Percentiles rank a stretch among this genome's conserved stretches.
Evolutionary conservation across 495 filamentous ascomycete genomes (phyloP).

Genomic region (Terfezia boudieri): DNA sequence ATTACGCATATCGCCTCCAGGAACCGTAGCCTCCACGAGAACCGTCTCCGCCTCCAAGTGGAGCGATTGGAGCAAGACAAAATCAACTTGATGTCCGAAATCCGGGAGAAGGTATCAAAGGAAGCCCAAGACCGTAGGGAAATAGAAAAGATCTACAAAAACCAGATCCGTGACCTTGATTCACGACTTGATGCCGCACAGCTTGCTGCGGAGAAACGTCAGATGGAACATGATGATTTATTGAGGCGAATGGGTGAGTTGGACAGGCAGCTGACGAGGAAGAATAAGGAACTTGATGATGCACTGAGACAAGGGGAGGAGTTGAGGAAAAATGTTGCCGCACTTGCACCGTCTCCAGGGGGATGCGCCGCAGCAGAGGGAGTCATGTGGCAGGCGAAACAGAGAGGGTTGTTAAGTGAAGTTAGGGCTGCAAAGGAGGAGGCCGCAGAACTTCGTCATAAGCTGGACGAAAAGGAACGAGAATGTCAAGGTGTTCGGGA

Average conservation of each 20-base stretch:
- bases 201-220: constrained; percentile 38
- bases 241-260: constrained; percentile 32
- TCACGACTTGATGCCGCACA: constrained; percentile 29
- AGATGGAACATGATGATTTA: constrained; percentile 38
- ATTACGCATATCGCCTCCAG: constrained; percentile 1
- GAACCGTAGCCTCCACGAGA: constrained; percentile 6
- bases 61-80: constrained; percentile 26
- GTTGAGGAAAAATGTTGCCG: constrained; percentile 4
- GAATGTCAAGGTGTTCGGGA: constrained; percentile 28
- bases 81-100: constrained; percentile 22
- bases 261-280: constrained; percentile 21
- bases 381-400: constrained; percentile 12
- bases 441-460: constrained; percentile 28
- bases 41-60: constrained; percentile 16
- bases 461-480: constrained; percentile 29
- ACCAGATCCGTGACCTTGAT: constrained; percentile 39
- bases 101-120: constrained; percentile 23
- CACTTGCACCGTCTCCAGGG: constrained; percentile 1
- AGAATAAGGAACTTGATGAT: constrained; percentile 1
- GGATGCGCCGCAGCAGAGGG: constrained; percentile 5
- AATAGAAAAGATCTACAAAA: constrained; percentile 29
- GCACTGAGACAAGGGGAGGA: constrained; percentile 2
- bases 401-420: constrained; percentile 19
- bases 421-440: constrained; percentile 32
- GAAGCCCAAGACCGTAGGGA: constrained; percentile 30